Conservation (phyloP, 176 grass and related monocot genomes). For the Lolium multiflorum region DNA sequence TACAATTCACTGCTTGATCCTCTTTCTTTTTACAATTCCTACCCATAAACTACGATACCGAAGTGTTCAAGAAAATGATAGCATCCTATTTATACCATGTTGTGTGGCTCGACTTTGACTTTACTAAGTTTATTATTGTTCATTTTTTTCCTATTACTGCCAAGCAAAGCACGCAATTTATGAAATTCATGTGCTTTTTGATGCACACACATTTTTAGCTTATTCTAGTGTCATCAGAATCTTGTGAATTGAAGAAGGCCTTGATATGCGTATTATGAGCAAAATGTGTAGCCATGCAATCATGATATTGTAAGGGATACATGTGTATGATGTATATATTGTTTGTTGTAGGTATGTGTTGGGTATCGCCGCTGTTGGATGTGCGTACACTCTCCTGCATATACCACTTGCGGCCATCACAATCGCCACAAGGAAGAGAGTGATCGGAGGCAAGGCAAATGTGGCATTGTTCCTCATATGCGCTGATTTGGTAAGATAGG, state of each 20-base stretch:
- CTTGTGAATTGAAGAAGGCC: too few relatives aligned
- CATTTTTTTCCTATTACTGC: too few relatives aligned
- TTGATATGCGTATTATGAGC: background rate
- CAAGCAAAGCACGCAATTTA: too few relatives aligned
- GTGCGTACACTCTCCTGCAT: slow-evolving; percentile 37
- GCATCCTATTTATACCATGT: background rate
- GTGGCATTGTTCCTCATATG: slow-evolving; percentile 17
- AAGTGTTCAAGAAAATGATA: background rate
- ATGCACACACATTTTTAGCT: background rate
- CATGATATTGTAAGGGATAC: background rate
- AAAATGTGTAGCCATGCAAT: background rate
- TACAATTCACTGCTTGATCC: too few relatives aligned
- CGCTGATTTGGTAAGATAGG: background rate
- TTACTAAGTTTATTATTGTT: background rate
- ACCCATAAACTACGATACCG: too few relatives aligned
- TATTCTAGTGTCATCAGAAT: background rate
- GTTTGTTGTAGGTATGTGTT: slow-evolving; percentile 25
- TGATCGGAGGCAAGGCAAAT: background rate
- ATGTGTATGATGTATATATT: background rate
- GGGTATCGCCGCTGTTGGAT: slow-evolving; percentile 32
- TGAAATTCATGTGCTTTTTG: too few relatives aligned
- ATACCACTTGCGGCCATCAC: background rate
- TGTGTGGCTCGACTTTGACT: background rate
- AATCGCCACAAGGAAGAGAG: background rate
- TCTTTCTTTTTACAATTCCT: too few relatives aligned